Conservation (phyloP, 371 early-diverging fungal genomes). For the Mycotypha africana region DNA sequence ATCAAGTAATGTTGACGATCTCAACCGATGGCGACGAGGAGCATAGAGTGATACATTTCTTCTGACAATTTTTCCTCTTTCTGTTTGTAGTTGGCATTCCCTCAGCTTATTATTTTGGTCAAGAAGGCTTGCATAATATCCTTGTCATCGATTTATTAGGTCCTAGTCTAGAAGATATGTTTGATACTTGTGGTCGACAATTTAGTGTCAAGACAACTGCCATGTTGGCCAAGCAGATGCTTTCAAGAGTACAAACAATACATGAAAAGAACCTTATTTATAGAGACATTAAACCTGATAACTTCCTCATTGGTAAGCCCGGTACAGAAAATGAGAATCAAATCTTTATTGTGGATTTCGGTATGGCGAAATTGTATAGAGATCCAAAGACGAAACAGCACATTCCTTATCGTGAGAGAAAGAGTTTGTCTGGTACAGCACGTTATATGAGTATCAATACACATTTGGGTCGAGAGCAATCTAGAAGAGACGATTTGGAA, state of each 20-base stretch:
- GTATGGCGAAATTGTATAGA: conserved; percentile 95
- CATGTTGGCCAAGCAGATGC: conserved; percentile 94
- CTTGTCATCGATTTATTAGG: conserved; percentile 96
- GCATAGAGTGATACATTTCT: not conserved
- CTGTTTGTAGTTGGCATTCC: conserved; percentile 70
- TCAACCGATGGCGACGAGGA: not conserved
- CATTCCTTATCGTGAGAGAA: conserved; percentile 89
- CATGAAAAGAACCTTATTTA: conserved; percentile 95
- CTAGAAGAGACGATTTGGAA: conserved; percentile 97
- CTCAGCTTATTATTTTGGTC: conserved; percentile 86
- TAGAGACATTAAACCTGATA: conserved; percentile 99
- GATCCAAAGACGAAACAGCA: conserved; percentile 92
- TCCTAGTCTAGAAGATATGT: conserved; percentile 91
- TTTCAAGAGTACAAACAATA: conserved; percentile 84
- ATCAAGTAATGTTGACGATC: conserved; percentile 41
- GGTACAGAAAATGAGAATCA: conserved; percentile 55
- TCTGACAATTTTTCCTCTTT: not conserved
- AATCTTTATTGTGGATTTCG: conserved; percentile 91
- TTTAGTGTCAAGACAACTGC: conserved; percentile 90
- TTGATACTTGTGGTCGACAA: conserved; percentile 86
- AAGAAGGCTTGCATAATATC: conserved; percentile 91
- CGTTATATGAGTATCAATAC: conserved; percentile 98
- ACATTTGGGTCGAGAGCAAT: conserved; percentile 66
- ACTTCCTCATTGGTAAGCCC: conserved; percentile 91
- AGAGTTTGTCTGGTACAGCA: conserved; percentile 94